These are phyloP conservation scores for Fraxinus xanthoxyloides DNA, from an alignment of 305 asterid genomes.

Conservation along the genomic window DNA sequence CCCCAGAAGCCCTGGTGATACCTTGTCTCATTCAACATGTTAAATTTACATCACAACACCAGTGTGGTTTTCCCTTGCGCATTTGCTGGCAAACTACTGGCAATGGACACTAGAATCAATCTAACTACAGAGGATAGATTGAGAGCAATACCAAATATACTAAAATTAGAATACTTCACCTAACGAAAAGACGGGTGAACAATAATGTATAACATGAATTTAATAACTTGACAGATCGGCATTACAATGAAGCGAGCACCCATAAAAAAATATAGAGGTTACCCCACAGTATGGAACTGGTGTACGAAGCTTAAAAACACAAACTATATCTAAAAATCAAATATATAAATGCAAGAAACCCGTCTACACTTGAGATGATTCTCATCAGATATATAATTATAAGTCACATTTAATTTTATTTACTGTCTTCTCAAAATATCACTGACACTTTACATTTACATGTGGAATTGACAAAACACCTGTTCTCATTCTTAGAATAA, in stretches of 20 bases:
- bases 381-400: slow-evolving; percentile 33
- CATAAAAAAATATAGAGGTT: slow-evolving; percentile 29
- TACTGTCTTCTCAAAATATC: slow-evolving; percentile 38
- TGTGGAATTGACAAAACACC: slow-evolving; percentile 80
- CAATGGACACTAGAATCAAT: slow-evolving; percentile 50
- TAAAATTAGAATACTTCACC: slow-evolving; percentile 20
- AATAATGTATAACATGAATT: slow-evolving; percentile 24
- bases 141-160: slow-evolving; percentile 22
- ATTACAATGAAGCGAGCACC: slow-evolving; percentile 28
- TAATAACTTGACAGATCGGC: slow-evolving; percentile 27
- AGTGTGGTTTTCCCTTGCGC: slow-evolving; percentile 62
- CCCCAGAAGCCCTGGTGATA: slow-evolving; percentile 57
- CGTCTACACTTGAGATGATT: slow-evolving; percentile 25
- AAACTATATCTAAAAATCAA: slow-evolving; percentile 15
- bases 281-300: slow-evolving; percentile 31
- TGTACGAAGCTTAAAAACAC: slow-evolving; percentile 24
- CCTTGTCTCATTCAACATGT: slow-evolving; percentile 67
- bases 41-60: slow-evolving; percentile 68
- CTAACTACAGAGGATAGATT: slow-evolving; percentile 37
- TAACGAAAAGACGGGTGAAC: slow-evolving; percentile 18
- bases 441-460: slow-evolving; percentile 56
- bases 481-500: slow-evolving; percentile 90
- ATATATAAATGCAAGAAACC: slow-evolving; percentile 20
- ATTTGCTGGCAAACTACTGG: slow-evolving; percentile 48
- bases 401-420: slow-evolving; percentile 36